Evolutionary conservation across 129 eudicot species (phyloP).

Genomic region (Logfia minima): DNA sequence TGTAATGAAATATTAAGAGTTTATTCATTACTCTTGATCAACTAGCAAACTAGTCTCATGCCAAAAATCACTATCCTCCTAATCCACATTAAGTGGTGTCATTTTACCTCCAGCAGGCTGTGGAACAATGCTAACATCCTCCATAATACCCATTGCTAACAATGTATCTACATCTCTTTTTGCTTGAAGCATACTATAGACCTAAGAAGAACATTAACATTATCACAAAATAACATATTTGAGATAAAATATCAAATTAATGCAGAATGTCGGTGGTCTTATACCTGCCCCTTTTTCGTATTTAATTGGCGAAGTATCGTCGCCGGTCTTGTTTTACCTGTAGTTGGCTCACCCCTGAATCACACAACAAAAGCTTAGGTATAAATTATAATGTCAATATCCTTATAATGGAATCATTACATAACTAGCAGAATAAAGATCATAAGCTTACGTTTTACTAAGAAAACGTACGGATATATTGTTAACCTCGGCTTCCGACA

Average conservation of each 20-base stretch:
- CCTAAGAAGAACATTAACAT: conserved; percentile 43
- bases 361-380: conserved; percentile 14
- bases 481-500: conserved; percentile 97
- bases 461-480: conserved; percentile 82
- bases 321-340: conserved; percentile 93
- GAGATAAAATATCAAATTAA: not conserved
- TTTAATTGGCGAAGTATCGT: conserved; percentile 97
- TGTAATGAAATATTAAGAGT: conserved; percentile 25
- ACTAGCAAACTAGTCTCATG: not conserved
- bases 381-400: conserved; percentile 10
- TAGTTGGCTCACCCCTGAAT: conserved; percentile 91
- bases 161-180: conserved; percentile 96
- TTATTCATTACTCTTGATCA: not conserved
- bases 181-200: conserved; percentile 97
- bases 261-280: not conserved
- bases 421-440: conserved; percentile 12
- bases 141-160: conserved; percentile 98
- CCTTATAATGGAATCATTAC: not conserved
- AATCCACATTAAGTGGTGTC: not conserved
- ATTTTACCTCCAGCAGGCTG: conserved; percentile 97
- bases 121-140: conserved; percentile 94
- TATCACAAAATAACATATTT: not conserved
- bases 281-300: conserved; percentile 98
- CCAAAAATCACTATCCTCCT: not conserved
- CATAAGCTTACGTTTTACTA: conserved; percentile 76